Percentiles rank a stretch among this genome's conserved stretches.
Conservation (phyloP, 805 yeast genomes). For the Metschnikowia gelsemii region DNA sequence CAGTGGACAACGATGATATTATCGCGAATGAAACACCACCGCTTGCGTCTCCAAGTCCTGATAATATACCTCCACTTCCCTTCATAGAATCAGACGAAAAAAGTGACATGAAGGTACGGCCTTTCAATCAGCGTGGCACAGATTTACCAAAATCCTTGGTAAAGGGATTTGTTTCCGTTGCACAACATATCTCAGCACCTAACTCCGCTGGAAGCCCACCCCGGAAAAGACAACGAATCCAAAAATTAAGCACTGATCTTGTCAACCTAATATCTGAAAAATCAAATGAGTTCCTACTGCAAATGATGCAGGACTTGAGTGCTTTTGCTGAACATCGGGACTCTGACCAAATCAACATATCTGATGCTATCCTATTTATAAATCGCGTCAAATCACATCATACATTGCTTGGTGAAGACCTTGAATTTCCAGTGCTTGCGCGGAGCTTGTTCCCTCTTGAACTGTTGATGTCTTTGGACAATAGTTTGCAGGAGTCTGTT, state of each 20-base stretch:
- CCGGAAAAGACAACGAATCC: conserved; percentile 3
- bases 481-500: conserved; percentile 23
- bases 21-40: neutral
- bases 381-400: conserved; percentile 30
- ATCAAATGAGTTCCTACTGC: conserved; percentile 32
- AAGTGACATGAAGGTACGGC: neutral
- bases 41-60: neutral
- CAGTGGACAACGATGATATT: conserved; percentile 16
- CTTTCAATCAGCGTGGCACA: neutral
- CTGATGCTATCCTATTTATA: conserved; percentile 36
- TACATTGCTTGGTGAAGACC: conserved; percentile 17
- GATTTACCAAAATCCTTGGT: conserved; percentile 8
- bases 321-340: conserved; percentile 38
- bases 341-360: conserved; percentile 29
- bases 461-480: conserved; percentile 31
- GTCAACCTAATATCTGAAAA: conserved; percentile 26
- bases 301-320: conserved; percentile 32
- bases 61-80: too few relatives aligned
- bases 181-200: conserved; percentile 13
- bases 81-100: neutral
- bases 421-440: conserved; percentile 33
- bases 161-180: conserved; percentile 17
- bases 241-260: conserved; percentile 15
- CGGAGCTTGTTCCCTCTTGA: conserved; percentile 38
- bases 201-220: conserved; percentile 3